Percentiles rank a stretch among this genome's conserved stretches.
Evolutionary conservation across 768 basidiomycete species (phyloP).

Genomic region (Hericium erinaceus): DNA sequence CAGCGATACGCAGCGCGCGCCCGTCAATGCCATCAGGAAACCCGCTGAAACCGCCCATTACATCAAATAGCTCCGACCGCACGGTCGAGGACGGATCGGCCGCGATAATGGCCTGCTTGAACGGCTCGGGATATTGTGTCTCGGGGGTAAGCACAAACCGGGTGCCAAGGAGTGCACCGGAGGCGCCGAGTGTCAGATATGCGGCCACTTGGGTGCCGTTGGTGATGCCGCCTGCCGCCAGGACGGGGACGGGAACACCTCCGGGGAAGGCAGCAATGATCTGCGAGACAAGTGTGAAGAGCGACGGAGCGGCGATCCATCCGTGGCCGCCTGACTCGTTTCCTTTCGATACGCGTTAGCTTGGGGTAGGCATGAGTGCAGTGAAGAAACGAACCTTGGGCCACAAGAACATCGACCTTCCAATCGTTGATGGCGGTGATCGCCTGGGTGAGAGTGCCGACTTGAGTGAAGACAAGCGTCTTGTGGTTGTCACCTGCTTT

Average conservation of each 20-base stretch:
- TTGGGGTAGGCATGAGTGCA: background rate
- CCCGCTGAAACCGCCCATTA: slow-evolving; percentile 19
- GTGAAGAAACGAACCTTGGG: slow-evolving; percentile 47
- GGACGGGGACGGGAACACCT: slow-evolving; percentile 37
- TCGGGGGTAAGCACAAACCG: slow-evolving; percentile 66
- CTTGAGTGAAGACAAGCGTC: slow-evolving; percentile 55
- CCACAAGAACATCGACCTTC: slow-evolving; percentile 67
- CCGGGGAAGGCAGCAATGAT: slow-evolving; percentile 36
- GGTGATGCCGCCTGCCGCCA: slow-evolving; percentile 70
- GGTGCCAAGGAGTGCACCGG: slow-evolving; percentile 65
- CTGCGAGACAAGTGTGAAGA: slow-evolving; percentile 49
- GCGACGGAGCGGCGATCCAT: slow-evolving; percentile 41
- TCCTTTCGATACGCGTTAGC: slow-evolving; percentile 32
- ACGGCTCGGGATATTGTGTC: slow-evolving; percentile 28
- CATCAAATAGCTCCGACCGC: slow-evolving; percentile 27
- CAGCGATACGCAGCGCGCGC: slow-evolving; percentile 32
- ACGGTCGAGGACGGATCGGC: slow-evolving; percentile 19
- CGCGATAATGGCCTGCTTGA: slow-evolving; percentile 25
- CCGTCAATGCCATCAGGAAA: slow-evolving; percentile 31
- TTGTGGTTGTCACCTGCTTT: slow-evolving; percentile 28
- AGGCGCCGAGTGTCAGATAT: slow-evolving; percentile 55
- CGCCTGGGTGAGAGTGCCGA: slow-evolving; percentile 54
- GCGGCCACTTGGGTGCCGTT: slow-evolving; percentile 58
- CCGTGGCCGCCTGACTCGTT: slow-evolving; percentile 80
- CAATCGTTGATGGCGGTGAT: slow-evolving; percentile 51